Conservation (phyloP, 495 filamentous ascomycete species). For the Annulohypoxylon stygium region DNA sequence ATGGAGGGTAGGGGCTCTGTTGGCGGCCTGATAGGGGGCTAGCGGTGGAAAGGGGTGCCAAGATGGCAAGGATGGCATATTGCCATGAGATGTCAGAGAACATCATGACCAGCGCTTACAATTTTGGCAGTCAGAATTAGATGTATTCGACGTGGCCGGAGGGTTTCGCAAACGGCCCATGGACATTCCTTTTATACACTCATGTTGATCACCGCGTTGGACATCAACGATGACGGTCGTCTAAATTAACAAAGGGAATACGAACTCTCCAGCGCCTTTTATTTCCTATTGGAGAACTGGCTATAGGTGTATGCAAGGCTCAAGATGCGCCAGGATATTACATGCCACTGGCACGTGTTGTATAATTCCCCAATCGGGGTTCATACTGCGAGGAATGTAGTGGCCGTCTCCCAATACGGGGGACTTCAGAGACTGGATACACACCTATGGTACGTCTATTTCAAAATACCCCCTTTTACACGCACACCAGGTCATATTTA, state of each 20-base stretch:
- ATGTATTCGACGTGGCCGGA: background rate
- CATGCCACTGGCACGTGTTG: background rate
- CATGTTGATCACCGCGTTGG: background rate
- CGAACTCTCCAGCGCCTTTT: background rate
- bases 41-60: constrained; percentile 6
- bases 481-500: no score
- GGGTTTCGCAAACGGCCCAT: background rate
- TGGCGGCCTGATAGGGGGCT: constrained; percentile 10
- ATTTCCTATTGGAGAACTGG: background rate
- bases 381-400: constrained; percentile 1
- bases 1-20: constrained; percentile 17
- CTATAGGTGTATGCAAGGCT: background rate
- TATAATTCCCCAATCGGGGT: constrained; percentile 11
- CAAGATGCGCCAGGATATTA: background rate
- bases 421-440: no score
- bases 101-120: background rate
- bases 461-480: no score
- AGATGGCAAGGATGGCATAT: constrained; percentile 7
- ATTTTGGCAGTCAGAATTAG: background rate
- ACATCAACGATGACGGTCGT: background rate
- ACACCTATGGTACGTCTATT: no score
- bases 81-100: background rate
- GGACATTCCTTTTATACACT: constrained; percentile 6
- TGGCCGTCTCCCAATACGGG: background rate
- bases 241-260: background rate